Evolutionary conservation across 257 asterid species (phyloP), one percentile per base, ranked within the genome.

Genomic region (Ilex aquifolium): DNA sequence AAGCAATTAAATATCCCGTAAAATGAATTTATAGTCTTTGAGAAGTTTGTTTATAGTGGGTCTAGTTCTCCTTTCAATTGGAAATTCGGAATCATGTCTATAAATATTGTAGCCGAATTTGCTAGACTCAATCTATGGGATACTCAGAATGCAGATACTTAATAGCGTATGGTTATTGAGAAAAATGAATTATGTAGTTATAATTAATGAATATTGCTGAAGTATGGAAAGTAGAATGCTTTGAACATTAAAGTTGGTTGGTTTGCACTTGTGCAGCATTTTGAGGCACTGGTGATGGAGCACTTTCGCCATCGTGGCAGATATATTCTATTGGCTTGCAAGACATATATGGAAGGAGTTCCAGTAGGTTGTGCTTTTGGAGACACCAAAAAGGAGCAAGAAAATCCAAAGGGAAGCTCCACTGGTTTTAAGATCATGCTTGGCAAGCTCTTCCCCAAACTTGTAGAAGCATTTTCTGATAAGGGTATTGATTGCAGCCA

Each of bases 371-470:
- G 74, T 44, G 80, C 90, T 40, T 81, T 79, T 15, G 66, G 49
- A 49, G 27, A 31, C 62, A 68, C 49, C 46, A 74, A 62, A 30
- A 31, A 48, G 61, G 83, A 79, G 49, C 75, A 77, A 57, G 82
- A 73, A 71, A 61, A 3, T 14, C 67, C 44, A 62, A 72, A 74
- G 66, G 87, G 88, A 78, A 80, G 88, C 85, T 90, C 97, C 2
- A 80, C 76, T 2, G 99, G 97, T 1, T 89, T 93, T 91, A 89
- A 84, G 83, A 85, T 93, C 66, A 82, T 87, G 90, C 90, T 93
- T 31, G 63, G 79, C 31, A 93, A 89, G 87, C 81, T 89, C 79
- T 69, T 75, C 57, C 80, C 97, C 36, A 74, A 62, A 66, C 96
- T 90, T 15, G 77, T 83, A n/a, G 92, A 82, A 74, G 93, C 94